phyloP scores from a whole-genome alignment of 345 rosid species.

The Melaleuca alternifolia region DNA sequence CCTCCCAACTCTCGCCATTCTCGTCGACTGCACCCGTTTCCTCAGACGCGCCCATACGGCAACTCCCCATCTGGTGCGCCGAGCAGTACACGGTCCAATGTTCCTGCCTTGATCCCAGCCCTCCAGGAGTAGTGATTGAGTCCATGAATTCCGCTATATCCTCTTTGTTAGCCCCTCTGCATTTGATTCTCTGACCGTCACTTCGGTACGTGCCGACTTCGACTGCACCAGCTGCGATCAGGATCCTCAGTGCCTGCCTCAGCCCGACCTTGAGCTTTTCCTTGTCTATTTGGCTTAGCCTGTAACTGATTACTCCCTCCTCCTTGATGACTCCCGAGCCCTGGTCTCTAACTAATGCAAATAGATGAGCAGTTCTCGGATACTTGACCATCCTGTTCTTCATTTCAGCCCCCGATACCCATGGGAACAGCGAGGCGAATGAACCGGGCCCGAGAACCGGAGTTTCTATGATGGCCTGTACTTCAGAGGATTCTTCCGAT shows the following conservation, averaged over 20 bases:
- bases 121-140: slow-evolving; percentile 19
- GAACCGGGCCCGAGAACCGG: slow-evolving; percentile 55
- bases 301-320: slow-evolving; percentile 31
- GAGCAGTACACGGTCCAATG: slow-evolving; percentile 32
- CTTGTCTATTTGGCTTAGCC: slow-evolving; percentile 25
- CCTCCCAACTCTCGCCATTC: slow-evolving; percentile 34
- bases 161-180: slow-evolving; percentile 27
- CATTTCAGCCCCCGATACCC: slow-evolving; percentile 53
- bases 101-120: slow-evolving; percentile 30
- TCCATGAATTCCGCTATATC: slow-evolving; percentile 44
- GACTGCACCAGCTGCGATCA: slow-evolving; percentile 68
- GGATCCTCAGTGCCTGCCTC: slow-evolving; percentile 44
- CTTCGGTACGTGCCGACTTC: slow-evolving; percentile 69
- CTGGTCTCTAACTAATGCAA: slow-evolving; percentile 27
- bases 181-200: slow-evolving; percentile 52
- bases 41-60: slow-evolving; percentile 48
- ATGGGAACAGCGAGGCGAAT: slow-evolving; percentile 39
- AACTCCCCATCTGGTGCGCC: slow-evolving; percentile 77
- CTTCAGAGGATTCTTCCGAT: slow-evolving; percentile 20
- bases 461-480: slow-evolving; percentile 43
- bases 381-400: slow-evolving; percentile 49
- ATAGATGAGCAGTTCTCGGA: slow-evolving; percentile 39
- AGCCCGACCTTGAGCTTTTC: slow-evolving; percentile 54
- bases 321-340: slow-evolving; percentile 27
- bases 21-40: slow-evolving; percentile 52